Base-by-base conservation (phyloP, 805 yeast genomes). In the Grigorovia jiainica region DNA sequence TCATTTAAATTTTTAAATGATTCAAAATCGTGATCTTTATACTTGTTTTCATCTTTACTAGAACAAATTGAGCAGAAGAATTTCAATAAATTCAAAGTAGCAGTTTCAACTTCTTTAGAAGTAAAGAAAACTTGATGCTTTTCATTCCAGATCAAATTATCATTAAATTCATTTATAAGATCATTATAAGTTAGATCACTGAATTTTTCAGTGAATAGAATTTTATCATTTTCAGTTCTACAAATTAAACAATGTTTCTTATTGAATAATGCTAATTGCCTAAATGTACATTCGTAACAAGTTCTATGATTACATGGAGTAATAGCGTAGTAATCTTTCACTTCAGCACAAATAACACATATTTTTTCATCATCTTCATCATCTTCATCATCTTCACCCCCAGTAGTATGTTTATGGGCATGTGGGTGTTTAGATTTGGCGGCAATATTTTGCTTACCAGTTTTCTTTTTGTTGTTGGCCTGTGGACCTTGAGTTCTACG, bases 281-380 rank as follows among this genome's bases (percentile, higher is more conserved):
- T 72, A 49, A 90, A 74, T 0, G 86, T 69, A 66, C 99, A 92
- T 36, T 60, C 64, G 55, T 87, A 85, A 61, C 99, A 92, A 0
- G 87, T 78, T 27, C 69, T 72, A 58, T 92, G 97, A 52, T 80
- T 78, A 62, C 99, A 92, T 0, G 87, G 84, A 1, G 92, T 74
- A 8, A 83, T 54, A 0, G 95, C 86, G 2, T 79, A 77, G 50
- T 70, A 73, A n/a, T 52, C 49, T 21, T 87, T 69, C 24, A 66
- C 66, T 36, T 84, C 82, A 0, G 97, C 92, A 66, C 99, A 92
- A 43, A 92, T 84, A 18, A 87, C 64, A 70, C 97, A 89, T 25
- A 63, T 55, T 10, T 72, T 72, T 7, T 52, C 61, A n/a, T 72
- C 72, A 8, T 52, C 61, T 16, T 60, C 61, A 13, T 57, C 63